Evolutionary conservation across 306 rosid species (phyloP).

Genomic region (Sophora flavescens): DNA sequence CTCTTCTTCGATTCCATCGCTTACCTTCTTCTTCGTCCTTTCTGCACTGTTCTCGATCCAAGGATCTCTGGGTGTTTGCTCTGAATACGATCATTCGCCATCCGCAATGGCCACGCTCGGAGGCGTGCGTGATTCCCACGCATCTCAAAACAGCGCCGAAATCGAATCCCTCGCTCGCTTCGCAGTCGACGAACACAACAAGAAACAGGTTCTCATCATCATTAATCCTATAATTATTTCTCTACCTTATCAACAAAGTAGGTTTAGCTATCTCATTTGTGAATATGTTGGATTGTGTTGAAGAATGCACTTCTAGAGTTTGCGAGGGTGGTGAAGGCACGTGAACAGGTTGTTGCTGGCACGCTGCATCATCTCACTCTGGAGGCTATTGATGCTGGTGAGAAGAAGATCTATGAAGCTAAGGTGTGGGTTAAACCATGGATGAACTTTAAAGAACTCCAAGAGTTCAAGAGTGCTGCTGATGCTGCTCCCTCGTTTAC

Average conservation of each 20-base stretch:
- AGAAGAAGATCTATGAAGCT: slow-evolving; percentile 82
- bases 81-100: slow-evolving; percentile 41
- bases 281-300: slow-evolving; percentile 38
- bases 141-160: slow-evolving; percentile 63
- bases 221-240: too few relatives aligned
- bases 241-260: too few relatives aligned
- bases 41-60: not conserved
- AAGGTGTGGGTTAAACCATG: slow-evolving; percentile 95
- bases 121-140: slow-evolving; percentile 59
- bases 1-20: not conserved
- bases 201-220: slow-evolving; percentile 59
- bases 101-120: slow-evolving; percentile 60
- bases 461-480: slow-evolving; percentile 73
- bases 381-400: slow-evolving; percentile 77
- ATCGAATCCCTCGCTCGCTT: slow-evolving; percentile 73
- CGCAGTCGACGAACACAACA: slow-evolving; percentile 86
- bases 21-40: slow-evolving; percentile 6
- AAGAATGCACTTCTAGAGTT: slow-evolving; percentile 75
- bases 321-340: slow-evolving; percentile 73
- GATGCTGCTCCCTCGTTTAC: slow-evolving; percentile 62
- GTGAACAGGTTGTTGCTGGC: slow-evolving; percentile 85
- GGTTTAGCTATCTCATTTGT: too few relatives aligned
- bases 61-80: slow-evolving; percentile 28
- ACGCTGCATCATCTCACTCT: slow-evolving; percentile 73
- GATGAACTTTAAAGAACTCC: slow-evolving; percentile 82